Percentiles rank a stretch among this genome's conserved stretches.
These are phyloP conservation scores for Fonsecaea pedrosoi DNA, from an alignment of 2,329 filamentous ascomycete species.

Conservation along the genomic window DNA sequence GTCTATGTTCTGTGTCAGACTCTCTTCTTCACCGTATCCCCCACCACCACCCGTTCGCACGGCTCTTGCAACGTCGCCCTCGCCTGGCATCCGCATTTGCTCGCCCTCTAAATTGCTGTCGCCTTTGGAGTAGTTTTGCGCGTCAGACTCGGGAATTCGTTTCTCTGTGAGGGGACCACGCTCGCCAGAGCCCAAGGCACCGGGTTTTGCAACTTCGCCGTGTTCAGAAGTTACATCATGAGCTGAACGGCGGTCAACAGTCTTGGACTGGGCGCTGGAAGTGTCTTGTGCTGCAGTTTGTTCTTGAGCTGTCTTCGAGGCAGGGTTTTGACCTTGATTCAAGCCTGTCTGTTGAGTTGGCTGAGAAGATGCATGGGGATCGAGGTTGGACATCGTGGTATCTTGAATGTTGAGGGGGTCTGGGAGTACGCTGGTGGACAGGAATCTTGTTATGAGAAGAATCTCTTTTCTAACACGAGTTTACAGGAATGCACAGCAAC, in stretches of 20 bases:
- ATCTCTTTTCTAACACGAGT: not conserved
- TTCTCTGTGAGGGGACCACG: slow-evolving; percentile 36
- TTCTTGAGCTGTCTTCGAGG: slow-evolving; percentile 40
- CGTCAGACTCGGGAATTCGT: slow-evolving; percentile 31
- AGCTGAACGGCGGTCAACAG: slow-evolving; percentile 37
- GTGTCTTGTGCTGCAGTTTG: slow-evolving; percentile 33
- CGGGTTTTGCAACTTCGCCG: slow-evolving; percentile 36
- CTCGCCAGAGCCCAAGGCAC: slow-evolving; percentile 39
- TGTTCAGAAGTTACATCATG: slow-evolving; percentile 40
- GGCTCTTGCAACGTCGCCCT: slow-evolving; percentile 43
- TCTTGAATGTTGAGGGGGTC: not conserved
- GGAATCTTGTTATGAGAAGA: not conserved
- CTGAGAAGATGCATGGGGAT: slow-evolving; percentile 42
- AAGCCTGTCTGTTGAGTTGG: slow-evolving; percentile 41
- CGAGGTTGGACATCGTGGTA: slow-evolving; percentile 37
- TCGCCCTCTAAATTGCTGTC: slow-evolving; percentile 42
- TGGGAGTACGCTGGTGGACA: not conserved
- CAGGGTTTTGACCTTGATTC: slow-evolving; percentile 42
- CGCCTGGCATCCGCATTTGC: slow-evolving; percentile 43
- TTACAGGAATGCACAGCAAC: not conserved
- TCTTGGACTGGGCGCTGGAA: slow-evolving; percentile 27
- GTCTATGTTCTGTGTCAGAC: slow-evolving; percentile 35
- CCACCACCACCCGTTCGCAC: slow-evolving; percentile 36
- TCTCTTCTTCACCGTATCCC: slow-evolving; percentile 32
- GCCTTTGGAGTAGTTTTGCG: slow-evolving; percentile 29